These are phyloP conservation scores for Chlorella ohadii DNA, from an alignment of 139 green algal species.

Conservation along the genomic window DNA sequence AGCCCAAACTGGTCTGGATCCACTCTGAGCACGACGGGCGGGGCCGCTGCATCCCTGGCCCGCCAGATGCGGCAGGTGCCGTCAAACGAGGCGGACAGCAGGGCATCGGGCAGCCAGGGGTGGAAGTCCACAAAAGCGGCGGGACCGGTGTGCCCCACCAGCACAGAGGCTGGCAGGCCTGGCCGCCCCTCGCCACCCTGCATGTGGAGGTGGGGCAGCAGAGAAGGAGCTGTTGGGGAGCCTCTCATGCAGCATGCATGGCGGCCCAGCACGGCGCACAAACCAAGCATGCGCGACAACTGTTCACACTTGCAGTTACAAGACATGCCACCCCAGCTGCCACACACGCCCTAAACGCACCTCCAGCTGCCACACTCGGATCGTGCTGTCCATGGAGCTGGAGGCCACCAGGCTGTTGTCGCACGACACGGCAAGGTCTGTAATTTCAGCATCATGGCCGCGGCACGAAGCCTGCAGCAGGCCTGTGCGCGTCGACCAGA, in stretches of 20 bases:
- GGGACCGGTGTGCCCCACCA: slow-evolving; percentile 65
- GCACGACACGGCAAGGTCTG: slow-evolving; percentile 88
- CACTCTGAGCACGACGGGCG: slow-evolving; percentile 51
- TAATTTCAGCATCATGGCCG: slow-evolving; percentile 91
- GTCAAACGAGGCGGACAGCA: slow-evolving; percentile 80
- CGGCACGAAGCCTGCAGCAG: slow-evolving; percentile 67
- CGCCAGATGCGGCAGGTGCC: slow-evolving; percentile 82
- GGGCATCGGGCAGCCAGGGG: slow-evolving; percentile 42
- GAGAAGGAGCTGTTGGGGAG: not conserved
- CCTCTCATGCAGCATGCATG: no score
- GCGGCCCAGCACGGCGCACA: no score
- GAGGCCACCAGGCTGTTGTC: slow-evolving; percentile 78
- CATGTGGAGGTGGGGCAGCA: not conserved
- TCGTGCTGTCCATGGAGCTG: slow-evolving; percentile 72
- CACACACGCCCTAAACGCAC: no score
- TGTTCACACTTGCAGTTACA: no score
- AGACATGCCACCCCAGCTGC: no score
- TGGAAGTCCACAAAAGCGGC: slow-evolving; percentile 79
- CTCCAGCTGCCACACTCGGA: slow-evolving; percentile 71
- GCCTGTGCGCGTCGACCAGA: slow-evolving; percentile 73
- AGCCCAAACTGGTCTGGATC: slow-evolving; percentile 27
- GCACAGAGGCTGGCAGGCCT: slow-evolving; percentile 64
- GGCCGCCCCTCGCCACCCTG: not conserved
- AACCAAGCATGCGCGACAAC: no score
- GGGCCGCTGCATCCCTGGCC: slow-evolving; percentile 37